Evolutionary conservation across 2,329 filamentous ascomycete genomes (phyloP).

Genomic region (Penicillium sp.): DNA sequence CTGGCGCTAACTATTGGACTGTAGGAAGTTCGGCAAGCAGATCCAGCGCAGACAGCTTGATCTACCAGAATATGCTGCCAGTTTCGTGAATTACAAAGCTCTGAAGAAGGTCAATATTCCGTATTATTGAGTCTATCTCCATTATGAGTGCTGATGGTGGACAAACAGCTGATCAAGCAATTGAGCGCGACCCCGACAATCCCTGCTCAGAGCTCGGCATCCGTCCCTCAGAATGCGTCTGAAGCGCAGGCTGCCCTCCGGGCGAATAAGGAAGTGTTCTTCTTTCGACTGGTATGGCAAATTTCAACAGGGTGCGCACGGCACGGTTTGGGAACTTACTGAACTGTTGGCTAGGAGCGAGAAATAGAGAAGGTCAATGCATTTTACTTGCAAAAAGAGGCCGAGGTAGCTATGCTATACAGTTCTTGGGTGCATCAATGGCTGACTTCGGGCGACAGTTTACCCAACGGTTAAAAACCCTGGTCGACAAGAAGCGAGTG

Average conservation of each 20-base stretch:
- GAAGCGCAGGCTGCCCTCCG: constrained; percentile 90
- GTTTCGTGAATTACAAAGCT: constrained; percentile 99
- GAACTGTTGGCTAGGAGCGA: constrained; percentile 70
- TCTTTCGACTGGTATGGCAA: constrained; percentile 86
- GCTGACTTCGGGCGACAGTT: constrained; percentile 61
- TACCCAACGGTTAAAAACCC: constrained; percentile 86
- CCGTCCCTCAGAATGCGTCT: constrained; percentile 48
- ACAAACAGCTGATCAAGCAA: constrained; percentile 89
- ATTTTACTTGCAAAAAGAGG: constrained; percentile 97
- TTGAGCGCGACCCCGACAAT: constrained; percentile 89
- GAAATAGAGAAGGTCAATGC: constrained; percentile 98
- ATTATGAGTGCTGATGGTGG: constrained; percentile 32
- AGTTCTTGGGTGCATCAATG: background rate
- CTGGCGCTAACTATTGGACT: constrained; percentile 17
- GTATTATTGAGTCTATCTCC: constrained; percentile 3
- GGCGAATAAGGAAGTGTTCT: constrained; percentile 98
- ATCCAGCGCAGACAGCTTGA: constrained; percentile 99
- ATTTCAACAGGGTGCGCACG: background rate
- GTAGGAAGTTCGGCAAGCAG: constrained; percentile 99
- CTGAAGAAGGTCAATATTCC: constrained; percentile 80
- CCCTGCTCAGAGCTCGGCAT: constrained; percentile 70
- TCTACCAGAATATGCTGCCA: constrained; percentile 97
- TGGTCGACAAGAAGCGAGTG: constrained; percentile 93
- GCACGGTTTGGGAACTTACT: constrained; percentile 8
- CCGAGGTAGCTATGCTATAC: constrained; percentile 68